Base-by-base conservation (phyloP, 306 rosid species). In the Cicer pinnatifidum region DNA sequence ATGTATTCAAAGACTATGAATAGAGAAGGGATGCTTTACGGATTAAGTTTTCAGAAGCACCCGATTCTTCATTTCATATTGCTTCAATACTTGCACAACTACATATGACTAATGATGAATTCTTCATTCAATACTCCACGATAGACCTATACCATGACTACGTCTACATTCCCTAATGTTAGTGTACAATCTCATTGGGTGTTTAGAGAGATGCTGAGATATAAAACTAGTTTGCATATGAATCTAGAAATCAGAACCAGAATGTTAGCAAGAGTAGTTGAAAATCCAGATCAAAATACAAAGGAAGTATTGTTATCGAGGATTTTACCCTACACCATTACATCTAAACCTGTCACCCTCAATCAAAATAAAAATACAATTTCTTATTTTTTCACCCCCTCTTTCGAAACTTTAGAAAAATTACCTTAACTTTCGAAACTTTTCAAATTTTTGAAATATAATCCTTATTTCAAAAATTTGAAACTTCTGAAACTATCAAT, bases 1-100 rank as follows among this genome's bases (percentile, higher is more conserved):
- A 82, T 77, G 86, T 87, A 77, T 91, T 88, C 78, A 89, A 88
- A 87, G 91, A 95, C 50, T 20, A 69, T 39, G 10, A 47, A 13
- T 11, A 57, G 13, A 8, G 53, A 33, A 47, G 9, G 62, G 40
- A 75, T 61, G 52, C 8, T 9, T 69, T 62, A 47, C 33, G 11
- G 44, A n/a, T 52, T 53, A 15, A 19, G 19, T 45, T 62, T n/a
- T 35, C 58, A 75, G 62, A 67, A 46, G 46, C 19, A 46, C 44
- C 11, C 59, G 75, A 58, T 28, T 59, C 20, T 72, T 51, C 7
- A 5, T 41, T 58, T 56, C 63, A 70, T 67, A 47, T 28, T 38
- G 41, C 65, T 58, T 80, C 57, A 56, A 57, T 59, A 15, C 51
- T 50, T 71, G 59, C n/a, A 23, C 60, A 11, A 15, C 39, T 43